Evolutionary conservation across 306 rosid genomes (phyloP).

Genomic region (Glycyrrhiza uralensis): DNA sequence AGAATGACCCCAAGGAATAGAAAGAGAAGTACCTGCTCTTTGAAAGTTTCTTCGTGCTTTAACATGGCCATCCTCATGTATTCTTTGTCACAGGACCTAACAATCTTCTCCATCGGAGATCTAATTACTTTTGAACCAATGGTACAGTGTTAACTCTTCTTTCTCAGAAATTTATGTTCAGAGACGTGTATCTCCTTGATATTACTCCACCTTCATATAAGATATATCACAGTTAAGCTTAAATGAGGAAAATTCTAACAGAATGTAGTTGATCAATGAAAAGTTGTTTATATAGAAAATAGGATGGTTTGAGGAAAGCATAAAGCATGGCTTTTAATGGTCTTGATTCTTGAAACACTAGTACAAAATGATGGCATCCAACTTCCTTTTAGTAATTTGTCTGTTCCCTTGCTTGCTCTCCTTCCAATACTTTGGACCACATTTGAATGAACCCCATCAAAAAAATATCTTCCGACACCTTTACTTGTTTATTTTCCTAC

Average conservation of each 20-base stretch:
- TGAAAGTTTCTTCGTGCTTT: slow-evolving; percentile 88
- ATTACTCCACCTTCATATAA: slow-evolving; percentile 27
- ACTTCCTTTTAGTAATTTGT: slow-evolving; percentile 49
- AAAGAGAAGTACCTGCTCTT: slow-evolving; percentile 67
- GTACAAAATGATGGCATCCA: slow-evolving; percentile 45
- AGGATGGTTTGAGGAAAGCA: not conserved
- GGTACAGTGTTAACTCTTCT: slow-evolving; percentile 11
- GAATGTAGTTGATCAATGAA: slow-evolving; percentile 27
- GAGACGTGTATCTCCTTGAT: slow-evolving; percentile 18
- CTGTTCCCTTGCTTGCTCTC: slow-evolving; percentile 38
- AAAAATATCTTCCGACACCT: slow-evolving; percentile 51
- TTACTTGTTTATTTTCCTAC: slow-evolving; percentile 28
- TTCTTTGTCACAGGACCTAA: slow-evolving; percentile 65
- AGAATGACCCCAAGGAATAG: not conserved
- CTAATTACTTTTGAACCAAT: slow-evolving; percentile 3
- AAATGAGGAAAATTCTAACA: slow-evolving; percentile 31
- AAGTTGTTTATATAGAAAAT: slow-evolving; percentile 29
- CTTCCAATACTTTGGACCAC: slow-evolving; percentile 60
- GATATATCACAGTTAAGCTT: slow-evolving; percentile 22
- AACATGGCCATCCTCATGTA: slow-evolving; percentile 87
- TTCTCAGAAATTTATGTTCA: slow-evolving; percentile 25
- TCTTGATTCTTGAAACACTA: slow-evolving; percentile 35
- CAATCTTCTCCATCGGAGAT: slow-evolving; percentile 68
- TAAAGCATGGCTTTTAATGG: slow-evolving; percentile 21
- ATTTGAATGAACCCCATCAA: slow-evolving; percentile 34